Percentiles rank a stretch among this genome's conserved stretches.
phyloP scores from a whole-genome alignment of 1,284 basidiomycete species.

The Tilletia walkeri region DNA sequence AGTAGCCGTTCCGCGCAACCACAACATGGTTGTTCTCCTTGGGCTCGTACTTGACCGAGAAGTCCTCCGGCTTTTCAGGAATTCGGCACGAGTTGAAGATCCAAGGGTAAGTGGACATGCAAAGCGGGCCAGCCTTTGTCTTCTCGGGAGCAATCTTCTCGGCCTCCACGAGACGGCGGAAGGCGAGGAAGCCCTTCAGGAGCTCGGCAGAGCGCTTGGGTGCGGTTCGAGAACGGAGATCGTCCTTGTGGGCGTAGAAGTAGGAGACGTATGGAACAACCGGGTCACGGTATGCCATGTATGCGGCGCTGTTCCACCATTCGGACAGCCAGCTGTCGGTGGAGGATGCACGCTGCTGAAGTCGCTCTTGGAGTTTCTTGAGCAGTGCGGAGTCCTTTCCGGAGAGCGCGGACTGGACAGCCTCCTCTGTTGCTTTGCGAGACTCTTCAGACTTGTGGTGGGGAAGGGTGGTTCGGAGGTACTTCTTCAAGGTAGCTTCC shows the following conservation, averaged over 20 bases:
- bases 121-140: constrained; percentile 75
- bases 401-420: constrained; percentile 61
- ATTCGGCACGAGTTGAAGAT: constrained; percentile 92
- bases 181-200: constrained; percentile 52
- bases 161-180: constrained; percentile 49
- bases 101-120: constrained; percentile 94
- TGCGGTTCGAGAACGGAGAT: constrained; percentile 36
- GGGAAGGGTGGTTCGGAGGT: constrained; percentile 46
- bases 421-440: constrained; percentile 39
- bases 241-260: constrained; percentile 84
- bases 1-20: constrained; percentile 85
- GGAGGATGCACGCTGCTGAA: constrained; percentile 68
- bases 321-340: constrained; percentile 78
- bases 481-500: constrained; percentile 51
- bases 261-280: constrained; percentile 93
- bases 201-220: constrained; percentile 46
- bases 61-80: constrained; percentile 79
- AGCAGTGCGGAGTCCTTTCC: constrained; percentile 73
- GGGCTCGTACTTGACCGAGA: constrained; percentile 77
- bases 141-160: constrained; percentile 85
- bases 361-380: constrained; percentile 73
- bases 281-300: constrained; percentile 67
- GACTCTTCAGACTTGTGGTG: constrained; percentile 35
- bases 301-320: constrained; percentile 95
- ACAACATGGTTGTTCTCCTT: constrained; percentile 79